These are phyloP conservation scores for Oryza coarctata DNA, from an alignment of 176 grass and related monocot species.

Conservation along the genomic window DNA sequence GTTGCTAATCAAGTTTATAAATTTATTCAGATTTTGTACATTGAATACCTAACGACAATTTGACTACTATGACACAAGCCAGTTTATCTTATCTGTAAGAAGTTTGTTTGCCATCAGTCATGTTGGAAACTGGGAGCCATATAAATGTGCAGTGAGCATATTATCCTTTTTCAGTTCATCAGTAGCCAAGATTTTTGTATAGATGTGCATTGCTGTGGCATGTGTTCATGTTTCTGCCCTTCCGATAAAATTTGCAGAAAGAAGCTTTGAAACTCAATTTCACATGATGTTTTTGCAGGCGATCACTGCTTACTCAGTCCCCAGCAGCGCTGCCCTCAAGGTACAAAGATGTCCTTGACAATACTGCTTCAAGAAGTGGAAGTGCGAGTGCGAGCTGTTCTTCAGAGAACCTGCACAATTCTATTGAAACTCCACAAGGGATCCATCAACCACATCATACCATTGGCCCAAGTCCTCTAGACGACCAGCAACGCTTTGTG, in stretches of 20 bases:
- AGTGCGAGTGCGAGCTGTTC: conserved; percentile 57
- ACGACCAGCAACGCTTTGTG: conserved; percentile 30
- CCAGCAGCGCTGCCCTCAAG: conserved; percentile 53
- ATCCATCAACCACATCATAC: conserved; percentile 28
- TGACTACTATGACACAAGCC: background rate
- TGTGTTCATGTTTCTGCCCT: background rate
- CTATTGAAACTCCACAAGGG: conserved; percentile 46
- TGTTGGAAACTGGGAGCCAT: background rate
- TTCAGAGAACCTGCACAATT: conserved; percentile 33
- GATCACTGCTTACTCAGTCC: conserved; percentile 79
- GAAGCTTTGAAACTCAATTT: conserved; percentile 1
- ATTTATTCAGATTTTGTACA: background rate
- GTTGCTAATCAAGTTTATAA: background rate
- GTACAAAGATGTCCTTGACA: conserved; percentile 42
- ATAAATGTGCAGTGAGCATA: background rate
- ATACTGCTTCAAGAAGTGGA: conserved; percentile 53
- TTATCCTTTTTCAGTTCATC: background rate
- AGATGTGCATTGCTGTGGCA: background rate
- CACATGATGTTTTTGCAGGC: conserved; percentile 49
- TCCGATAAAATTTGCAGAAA: background rate
- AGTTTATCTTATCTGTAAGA: background rate
- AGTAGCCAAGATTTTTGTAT: background rate
- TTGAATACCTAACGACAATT: conserved; percentile 7
- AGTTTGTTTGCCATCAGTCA: background rate
- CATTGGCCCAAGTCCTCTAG: conserved; percentile 42